Evolutionary conservation across 768 basidiomycete genomes (phyloP).

Genomic region (Calocybe cyanea): DNA sequence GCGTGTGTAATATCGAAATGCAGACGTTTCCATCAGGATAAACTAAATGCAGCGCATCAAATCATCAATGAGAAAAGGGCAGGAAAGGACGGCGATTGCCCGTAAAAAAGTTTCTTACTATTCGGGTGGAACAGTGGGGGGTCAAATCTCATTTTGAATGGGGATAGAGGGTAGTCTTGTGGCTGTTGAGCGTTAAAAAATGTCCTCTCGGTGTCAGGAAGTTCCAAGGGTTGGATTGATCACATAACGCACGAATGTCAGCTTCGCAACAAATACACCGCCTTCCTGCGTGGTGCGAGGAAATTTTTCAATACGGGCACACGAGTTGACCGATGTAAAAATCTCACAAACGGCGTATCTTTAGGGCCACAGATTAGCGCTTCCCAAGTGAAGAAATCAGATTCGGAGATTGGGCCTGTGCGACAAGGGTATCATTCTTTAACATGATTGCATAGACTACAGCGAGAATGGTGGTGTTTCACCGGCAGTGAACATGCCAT

Average conservation of each 20-base stretch:
- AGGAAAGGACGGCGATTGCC: no score
- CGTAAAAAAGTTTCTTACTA: constrained; percentile 59
- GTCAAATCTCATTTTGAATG: constrained; percentile 99
- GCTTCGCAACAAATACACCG: constrained; percentile 87
- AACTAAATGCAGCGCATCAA: constrained; percentile 44
- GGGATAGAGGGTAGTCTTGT: constrained; percentile 91
- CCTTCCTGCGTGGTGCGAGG: constrained; percentile 62
- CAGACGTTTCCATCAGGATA: constrained; percentile 97
- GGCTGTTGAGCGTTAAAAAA: constrained; percentile 47
- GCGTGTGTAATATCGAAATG: constrained; percentile 96
- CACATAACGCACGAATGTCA: constrained; percentile 75
- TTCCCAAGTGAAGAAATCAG: constrained; percentile 96
- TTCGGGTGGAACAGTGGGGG: constrained; percentile 98
- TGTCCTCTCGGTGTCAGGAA: not conserved
- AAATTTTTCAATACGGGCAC: not conserved
- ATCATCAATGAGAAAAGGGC: constrained; percentile 8
- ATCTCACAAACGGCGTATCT: constrained; percentile 87
- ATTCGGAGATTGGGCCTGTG: constrained; percentile 82
- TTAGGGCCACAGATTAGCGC: constrained; percentile 91
- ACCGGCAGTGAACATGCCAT: constrained; percentile 97
- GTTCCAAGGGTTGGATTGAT: constrained; percentile 4
- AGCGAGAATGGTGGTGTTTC: constrained; percentile 6
- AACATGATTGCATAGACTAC: not conserved
- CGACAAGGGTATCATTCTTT: constrained; percentile 2
- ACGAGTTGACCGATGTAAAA: not conserved